Evolutionary conservation across 495 filamentous ascomycete species (phyloP), one percentile per base, ranked within the genome.

Genomic region (Hyaloscypha finlandica): DNA sequence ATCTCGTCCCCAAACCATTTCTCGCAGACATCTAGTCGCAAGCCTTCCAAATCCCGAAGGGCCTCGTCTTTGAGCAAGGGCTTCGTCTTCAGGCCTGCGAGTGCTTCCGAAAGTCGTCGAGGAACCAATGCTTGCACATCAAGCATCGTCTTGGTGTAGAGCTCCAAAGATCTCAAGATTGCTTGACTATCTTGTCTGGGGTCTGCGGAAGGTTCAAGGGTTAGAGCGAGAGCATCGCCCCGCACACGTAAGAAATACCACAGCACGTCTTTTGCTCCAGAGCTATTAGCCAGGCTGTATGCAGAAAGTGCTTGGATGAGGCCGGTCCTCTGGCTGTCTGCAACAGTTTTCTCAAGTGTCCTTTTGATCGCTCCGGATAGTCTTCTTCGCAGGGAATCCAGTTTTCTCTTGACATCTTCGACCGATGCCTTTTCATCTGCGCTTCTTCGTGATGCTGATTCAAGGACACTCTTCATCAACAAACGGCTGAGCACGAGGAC

Each of bases 1-100:
- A 97, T 90, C 59, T 96, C 92, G 14, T 92, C 87, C 6, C 91
- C 85, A 45, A 96, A 88, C 92, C 92, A 97, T 48, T 85, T 83
- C 61, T 87, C 88, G 69, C 94, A 87, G 39, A 95, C 75, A 71
- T 96, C 93, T n/a, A 99, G 77, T 42, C 91, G 85, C 9, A 97
- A 78, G 5, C 90, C 91, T 57, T 90, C 85, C 25, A 95, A 67
- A 0, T 73, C 77, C 35, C 80, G 80, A 14, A 97, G 76, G 14
- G 89, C 85, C 9, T 83, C 79, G 70, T 95, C 90, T 11, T 86
- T 83, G 33, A 97, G 77, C 16, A 98, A 78, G 1, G 89, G 85
- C 52, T 85, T 82, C 42, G 83, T 79, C 74, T 93, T 94, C 9
- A 97, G 77, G 31, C 81, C 84, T 9, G 81, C 75, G 19, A 99